Conservation (phyloP, 1,284 basidiomycete genomes). For the Fomitopsis pinicola region DNA sequence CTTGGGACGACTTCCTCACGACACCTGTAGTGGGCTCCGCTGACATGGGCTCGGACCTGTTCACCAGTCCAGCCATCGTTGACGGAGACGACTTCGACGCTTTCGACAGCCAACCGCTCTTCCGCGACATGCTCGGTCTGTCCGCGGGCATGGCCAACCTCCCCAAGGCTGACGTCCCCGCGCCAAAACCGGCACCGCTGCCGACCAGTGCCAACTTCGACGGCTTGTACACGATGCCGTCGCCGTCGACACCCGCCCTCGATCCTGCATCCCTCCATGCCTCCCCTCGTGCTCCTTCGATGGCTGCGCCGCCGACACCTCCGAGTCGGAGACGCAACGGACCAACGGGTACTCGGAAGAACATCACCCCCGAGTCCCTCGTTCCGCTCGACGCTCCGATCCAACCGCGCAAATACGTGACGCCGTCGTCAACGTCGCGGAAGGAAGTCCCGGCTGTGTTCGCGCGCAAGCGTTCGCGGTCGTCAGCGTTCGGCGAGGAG, state of each 20-base stretch:
- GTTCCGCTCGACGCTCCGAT: conserved; percentile 44
- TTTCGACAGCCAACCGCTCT: conserved; percentile 29
- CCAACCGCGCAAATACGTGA: conserved; percentile 42
- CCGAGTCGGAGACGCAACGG: conserved; percentile 35
- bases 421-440: conserved; percentile 44
- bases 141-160: conserved; percentile 12
- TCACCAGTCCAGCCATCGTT: conserved; percentile 38
- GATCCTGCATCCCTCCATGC: conserved; percentile 35
- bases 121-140: conserved; percentile 18
- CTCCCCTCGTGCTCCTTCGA: conserved; percentile 27
- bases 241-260: conserved; percentile 39
- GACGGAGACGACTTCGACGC: conserved; percentile 29
- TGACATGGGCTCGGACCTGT: conserved; percentile 25
- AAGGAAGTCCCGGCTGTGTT: conserved; percentile 45
- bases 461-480: conserved; percentile 53
- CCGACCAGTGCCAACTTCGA: conserved; percentile 29
- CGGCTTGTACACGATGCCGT: conserved; percentile 38
- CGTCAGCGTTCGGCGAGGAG: conserved; percentile 50
- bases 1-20: conserved; percentile 51
- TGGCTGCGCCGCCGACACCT: conserved; percentile 26
- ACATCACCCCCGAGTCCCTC: conserved; percentile 37
- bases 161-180: conserved; percentile 13
- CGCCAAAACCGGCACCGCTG: conserved; percentile 7
- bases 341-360: conserved; percentile 42
- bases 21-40: conserved; percentile 45